These are phyloP conservation scores for Suillus brevipes DNA, from an alignment of 768 basidiomycete genomes.

Conservation along the genomic window DNA sequence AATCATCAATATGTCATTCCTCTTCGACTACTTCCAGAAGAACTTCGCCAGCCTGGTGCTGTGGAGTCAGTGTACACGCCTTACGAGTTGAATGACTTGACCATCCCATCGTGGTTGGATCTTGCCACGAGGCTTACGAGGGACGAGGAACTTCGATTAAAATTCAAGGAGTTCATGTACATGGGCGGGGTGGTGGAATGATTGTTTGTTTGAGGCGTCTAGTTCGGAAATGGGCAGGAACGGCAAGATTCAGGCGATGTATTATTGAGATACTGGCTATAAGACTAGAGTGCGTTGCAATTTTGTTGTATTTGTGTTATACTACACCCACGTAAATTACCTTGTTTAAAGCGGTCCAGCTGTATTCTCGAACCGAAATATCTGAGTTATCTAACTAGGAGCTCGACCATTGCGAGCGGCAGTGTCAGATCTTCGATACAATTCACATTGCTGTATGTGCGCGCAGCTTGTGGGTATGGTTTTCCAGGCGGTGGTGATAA, in stretches of 20 bases:
- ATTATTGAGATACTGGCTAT: neutral
- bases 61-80: constrained; percentile 58
- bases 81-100: constrained; percentile 74
- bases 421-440: neutral
- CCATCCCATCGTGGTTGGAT: constrained; percentile 69
- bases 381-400: neutral
- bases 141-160: constrained; percentile 53
- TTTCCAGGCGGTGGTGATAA: neutral
- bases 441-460: neutral
- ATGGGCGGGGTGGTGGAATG: constrained; percentile 42
- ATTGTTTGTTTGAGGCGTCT: neutral
- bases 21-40: constrained; percentile 50
- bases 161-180: constrained; percentile 76
- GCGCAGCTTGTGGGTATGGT: neutral
- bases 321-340: neutral
- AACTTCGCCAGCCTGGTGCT: constrained; percentile 41
- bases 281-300: neutral
- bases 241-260: neutral
- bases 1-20: constrained; percentile 53
- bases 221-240: neutral
- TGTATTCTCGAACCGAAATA: neutral
- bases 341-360: neutral
- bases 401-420: neutral
- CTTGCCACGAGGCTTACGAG: constrained; percentile 64
- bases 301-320: neutral